Conservation (phyloP, 805 yeast species). For the Blastobotrys muscicola region DNA sequence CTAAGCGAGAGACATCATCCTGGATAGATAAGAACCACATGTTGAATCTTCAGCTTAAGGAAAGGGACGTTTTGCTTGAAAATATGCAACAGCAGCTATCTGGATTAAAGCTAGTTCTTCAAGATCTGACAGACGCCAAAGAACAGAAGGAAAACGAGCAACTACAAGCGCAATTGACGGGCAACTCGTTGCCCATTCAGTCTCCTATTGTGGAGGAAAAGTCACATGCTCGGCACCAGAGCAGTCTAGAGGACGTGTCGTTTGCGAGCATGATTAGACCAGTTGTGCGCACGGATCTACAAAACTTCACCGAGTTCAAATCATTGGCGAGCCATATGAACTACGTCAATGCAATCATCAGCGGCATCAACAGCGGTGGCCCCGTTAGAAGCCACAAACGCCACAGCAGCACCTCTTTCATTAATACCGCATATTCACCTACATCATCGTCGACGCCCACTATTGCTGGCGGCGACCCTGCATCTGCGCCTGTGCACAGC, state of each 20-base stretch:
- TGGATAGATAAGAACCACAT: slow-evolving; percentile 49
- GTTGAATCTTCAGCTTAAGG: slow-evolving; percentile 67
- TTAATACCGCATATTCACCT: too few relatives aligned
- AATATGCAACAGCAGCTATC: slow-evolving; percentile 57
- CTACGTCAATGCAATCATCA: neutral
- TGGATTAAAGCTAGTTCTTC: slow-evolving; percentile 52
- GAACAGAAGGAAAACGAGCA: slow-evolving; percentile 8
- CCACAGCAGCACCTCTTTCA: too few relatives aligned
- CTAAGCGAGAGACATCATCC: slow-evolving; percentile 50
- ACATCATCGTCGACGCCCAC: too few relatives aligned
- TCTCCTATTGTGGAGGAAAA: too few relatives aligned
- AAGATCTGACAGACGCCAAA: slow-evolving; percentile 40
- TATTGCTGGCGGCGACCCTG: too few relatives aligned
- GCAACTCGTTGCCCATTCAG: too few relatives aligned
- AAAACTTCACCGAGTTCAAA: slow-evolving; percentile 3
- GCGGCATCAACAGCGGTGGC: neutral
- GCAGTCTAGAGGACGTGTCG: neutral
- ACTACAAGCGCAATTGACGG: neutral
- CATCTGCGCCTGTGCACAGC: neutral
- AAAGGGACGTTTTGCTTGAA: slow-evolving; percentile 59
- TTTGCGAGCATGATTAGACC: slow-evolving; percentile 6
- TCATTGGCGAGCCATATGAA: slow-evolving; percentile 1
- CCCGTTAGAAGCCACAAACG: neutral
- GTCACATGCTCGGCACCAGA: too few relatives aligned
- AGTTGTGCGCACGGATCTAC: slow-evolving; percentile 6